These are phyloP conservation scores for Ganoderma resinaceum DNA, from an alignment of 1,284 basidiomycete species.

Conservation along the genomic window DNA sequence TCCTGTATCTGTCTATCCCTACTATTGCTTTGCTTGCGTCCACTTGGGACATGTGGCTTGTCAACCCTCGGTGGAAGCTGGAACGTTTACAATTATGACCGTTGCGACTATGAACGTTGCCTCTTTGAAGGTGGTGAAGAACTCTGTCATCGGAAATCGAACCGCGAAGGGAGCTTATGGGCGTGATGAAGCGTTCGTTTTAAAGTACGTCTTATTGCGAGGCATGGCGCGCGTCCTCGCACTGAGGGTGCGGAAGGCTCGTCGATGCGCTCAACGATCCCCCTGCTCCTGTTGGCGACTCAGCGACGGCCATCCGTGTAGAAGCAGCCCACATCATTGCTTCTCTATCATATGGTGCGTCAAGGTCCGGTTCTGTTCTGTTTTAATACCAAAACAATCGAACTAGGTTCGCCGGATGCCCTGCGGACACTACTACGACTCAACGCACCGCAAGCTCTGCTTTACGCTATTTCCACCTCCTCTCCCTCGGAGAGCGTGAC, in stretches of 20 bases:
- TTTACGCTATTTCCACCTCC: constrained; percentile 60
- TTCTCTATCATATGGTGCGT: constrained; percentile 70
- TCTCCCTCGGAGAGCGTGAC: constrained; percentile 46
- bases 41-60: constrained; percentile 16
- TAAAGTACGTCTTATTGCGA: constrained; percentile 50
- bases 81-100: constrained; percentile 42
- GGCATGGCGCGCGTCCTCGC: not conserved
- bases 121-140: constrained; percentile 70
- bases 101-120: constrained; percentile 46
- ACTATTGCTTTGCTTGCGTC: not conserved
- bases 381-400: not conserved
- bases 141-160: constrained; percentile 77
- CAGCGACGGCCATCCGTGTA: constrained; percentile 58
- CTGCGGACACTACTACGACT: constrained; percentile 60
- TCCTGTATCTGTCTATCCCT: not conserved
- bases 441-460: constrained; percentile 60
- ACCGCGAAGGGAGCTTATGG: constrained; percentile 67
- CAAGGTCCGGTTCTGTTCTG: not conserved
- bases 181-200: constrained; percentile 58
- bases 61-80: not conserved
- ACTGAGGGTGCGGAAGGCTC: constrained; percentile 47
- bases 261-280: constrained; percentile 61
- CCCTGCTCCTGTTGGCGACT: constrained; percentile 42
- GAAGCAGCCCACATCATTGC: constrained; percentile 79
- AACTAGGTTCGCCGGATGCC: constrained; percentile 64